Evolutionary conservation across 2,329 filamentous ascomycete species (phyloP).

Genomic region (Aspergillus latus): DNA sequence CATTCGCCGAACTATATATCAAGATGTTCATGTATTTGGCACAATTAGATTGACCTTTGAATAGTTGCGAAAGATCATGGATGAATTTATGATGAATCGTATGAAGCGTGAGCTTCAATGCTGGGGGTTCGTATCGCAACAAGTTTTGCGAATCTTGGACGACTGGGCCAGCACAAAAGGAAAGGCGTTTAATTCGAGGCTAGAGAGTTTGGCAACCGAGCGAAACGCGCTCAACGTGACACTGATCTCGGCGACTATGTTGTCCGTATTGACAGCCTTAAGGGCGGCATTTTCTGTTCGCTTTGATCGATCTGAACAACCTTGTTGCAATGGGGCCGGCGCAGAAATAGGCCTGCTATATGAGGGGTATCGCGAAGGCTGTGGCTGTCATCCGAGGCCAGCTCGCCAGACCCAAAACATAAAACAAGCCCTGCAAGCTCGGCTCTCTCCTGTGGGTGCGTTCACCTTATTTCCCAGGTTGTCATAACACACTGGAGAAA

Average conservation of each 20-base stretch:
- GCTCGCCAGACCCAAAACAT: neutral
- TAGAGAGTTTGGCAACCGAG: conserved; percentile 38
- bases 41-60: too few relatives aligned
- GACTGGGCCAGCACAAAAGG: conserved; percentile 37
- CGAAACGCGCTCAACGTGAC: conserved; percentile 40
- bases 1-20: too few relatives aligned
- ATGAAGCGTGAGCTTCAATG: conserved; percentile 33
- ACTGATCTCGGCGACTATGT: conserved; percentile 45
- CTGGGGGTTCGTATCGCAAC: conserved; percentile 26
- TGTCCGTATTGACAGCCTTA: conserved; percentile 45
- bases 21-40: too few relatives aligned
- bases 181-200: conserved; percentile 37
- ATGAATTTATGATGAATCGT: conserved; percentile 26
- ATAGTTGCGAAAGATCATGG: too few relatives aligned
- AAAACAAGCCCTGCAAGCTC: neutral
- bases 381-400: conserved; percentile 34
- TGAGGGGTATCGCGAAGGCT: conserved; percentile 43
- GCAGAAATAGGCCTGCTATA: conserved; percentile 47
- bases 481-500: conserved; percentile 42
- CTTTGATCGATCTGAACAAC: conserved; percentile 40
- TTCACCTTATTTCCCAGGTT: neutral
- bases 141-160: conserved; percentile 40
- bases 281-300: conserved; percentile 42
- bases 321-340: conserved; percentile 42
- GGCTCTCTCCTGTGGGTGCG: neutral